Conservation (phyloP, 116 monocot genomes). For the Dioscorea cayenensis region DNA sequence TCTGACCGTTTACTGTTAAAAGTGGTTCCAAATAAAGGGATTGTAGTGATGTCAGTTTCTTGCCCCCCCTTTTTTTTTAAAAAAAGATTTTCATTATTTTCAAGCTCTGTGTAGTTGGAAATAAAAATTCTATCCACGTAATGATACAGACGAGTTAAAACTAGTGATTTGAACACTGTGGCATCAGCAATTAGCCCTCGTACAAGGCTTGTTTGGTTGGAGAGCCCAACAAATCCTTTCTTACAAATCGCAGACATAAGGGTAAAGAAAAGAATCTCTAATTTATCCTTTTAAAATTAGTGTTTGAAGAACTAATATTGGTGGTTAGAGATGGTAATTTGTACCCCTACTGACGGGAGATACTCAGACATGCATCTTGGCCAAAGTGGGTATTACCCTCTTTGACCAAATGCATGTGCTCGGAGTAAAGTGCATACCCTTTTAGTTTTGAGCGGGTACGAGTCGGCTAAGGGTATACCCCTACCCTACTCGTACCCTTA, state of each 20-base stretch:
- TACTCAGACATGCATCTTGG: too few relatives aligned
- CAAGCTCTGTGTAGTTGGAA: neutral
- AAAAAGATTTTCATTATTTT: neutral
- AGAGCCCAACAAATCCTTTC: constrained; percentile 95
- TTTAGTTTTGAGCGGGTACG: too few relatives aligned
- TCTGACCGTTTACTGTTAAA: constrained; percentile 78
- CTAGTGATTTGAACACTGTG: constrained; percentile 49
- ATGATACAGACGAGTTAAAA: constrained; percentile 62
- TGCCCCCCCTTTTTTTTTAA: neutral
- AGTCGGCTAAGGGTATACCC: too few relatives aligned
- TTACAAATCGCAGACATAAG: constrained; percentile 75
- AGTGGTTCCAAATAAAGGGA: constrained; percentile 70
- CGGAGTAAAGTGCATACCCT: too few relatives aligned
- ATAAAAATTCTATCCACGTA: neutral
- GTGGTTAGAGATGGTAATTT: too few relatives aligned
- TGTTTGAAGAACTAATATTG: neutral
- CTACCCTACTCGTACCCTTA: too few relatives aligned
- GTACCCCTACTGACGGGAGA: too few relatives aligned
- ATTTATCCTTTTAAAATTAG: neutral
- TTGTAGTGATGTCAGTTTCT: constrained; percentile 67
- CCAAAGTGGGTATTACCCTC: too few relatives aligned
- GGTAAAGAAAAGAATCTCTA: constrained; percentile 29
- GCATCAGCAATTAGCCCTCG: constrained; percentile 47
- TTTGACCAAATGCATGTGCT: too few relatives aligned
- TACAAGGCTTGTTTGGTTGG: constrained; percentile 88